phyloP scores from a whole-genome alignment of 345 rosid genomes.

The Erucastrum elatum region DNA sequence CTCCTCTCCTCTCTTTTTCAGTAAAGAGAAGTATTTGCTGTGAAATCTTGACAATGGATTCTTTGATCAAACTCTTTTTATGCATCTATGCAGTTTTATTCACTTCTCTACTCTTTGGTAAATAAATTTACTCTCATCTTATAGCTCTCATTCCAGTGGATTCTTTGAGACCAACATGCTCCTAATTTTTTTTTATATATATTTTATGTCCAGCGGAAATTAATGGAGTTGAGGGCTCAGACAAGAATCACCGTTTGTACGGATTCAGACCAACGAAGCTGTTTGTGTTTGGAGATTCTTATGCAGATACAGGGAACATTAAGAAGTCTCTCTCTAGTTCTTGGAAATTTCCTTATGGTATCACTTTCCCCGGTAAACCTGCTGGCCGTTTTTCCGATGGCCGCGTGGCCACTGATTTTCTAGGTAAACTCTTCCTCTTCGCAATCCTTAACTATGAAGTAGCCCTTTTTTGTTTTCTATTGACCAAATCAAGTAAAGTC shows the following conservation, averaged over 20 bases:
- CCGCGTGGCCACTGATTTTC: conserved; percentile 51
- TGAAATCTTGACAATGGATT: conserved; percentile 36
- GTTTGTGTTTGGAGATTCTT: conserved; percentile 65
- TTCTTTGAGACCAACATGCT: not conserved
- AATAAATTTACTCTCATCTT: not conserved
- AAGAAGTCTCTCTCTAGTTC: conserved; percentile 14
- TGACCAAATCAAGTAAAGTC: not conserved
- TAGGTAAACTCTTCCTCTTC: conserved; percentile 35
- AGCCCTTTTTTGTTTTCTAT: not conserved
- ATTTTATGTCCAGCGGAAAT: conserved; percentile 3
- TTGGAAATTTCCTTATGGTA: conserved; percentile 58
- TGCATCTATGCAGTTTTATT: conserved; percentile 14
- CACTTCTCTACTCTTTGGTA: conserved; percentile 21
- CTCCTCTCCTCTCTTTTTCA: not conserved
- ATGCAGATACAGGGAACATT: conserved; percentile 60
- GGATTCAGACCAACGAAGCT: conserved; percentile 42
- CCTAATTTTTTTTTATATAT: not conserved
- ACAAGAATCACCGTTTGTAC: not conserved
- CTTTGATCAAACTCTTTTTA: conserved; percentile 28
- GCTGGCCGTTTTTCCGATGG: conserved; percentile 66
- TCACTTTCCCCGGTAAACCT: conserved; percentile 59
- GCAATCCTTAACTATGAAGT: not conserved
- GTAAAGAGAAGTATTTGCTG: conserved; percentile 10
- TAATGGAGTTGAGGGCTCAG: conserved; percentile 18
- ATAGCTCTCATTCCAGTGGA: not conserved